Percentiles rank a stretch among this genome's conserved stretches.
phyloP scores from a whole-genome alignment of 129 eudicot genomes.

The Flaveria brownii region DNA sequence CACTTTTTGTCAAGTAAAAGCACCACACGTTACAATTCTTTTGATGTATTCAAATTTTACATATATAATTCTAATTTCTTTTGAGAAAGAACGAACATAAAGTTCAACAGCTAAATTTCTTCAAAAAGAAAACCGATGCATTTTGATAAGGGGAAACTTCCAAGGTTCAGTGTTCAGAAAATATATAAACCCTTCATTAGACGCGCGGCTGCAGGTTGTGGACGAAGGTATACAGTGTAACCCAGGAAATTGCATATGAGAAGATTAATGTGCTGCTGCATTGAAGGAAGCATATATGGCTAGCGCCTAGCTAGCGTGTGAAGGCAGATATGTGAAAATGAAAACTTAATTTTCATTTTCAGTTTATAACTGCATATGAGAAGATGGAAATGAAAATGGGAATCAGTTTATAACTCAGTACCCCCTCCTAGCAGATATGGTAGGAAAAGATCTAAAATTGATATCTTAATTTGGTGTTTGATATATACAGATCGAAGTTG shows the following conservation, averaged over 20 bases:
- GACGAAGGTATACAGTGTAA: conserved; percentile 48
- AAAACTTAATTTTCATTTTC: too few species aligned
- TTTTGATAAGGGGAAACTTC: conserved; percentile 33
- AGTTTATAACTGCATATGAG: too few species aligned
- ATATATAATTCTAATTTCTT: too few species aligned
- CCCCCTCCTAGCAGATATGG: conserved; percentile 10
- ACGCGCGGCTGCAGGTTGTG: conserved; percentile 53
- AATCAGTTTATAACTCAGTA: too few species aligned
- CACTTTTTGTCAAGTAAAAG: too few species aligned
- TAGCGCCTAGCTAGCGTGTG: conserved; percentile 62
- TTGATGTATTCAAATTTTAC: too few species aligned
- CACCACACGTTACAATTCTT: too few species aligned
- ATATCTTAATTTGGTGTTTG: conserved; percentile 49
- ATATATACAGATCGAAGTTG: conserved; percentile 36
- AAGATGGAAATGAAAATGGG: too few species aligned
- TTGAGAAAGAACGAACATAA: too few species aligned
- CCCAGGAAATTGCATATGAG: conserved; percentile 83
- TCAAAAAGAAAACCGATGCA: conserved; percentile 15
- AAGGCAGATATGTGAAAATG: conserved; percentile 71
- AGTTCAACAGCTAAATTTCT: conserved; percentile 15
- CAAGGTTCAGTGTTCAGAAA: conserved; percentile 39
- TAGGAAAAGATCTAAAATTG: conserved; percentile 42
- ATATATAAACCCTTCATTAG: conserved; percentile 40
- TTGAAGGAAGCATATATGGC: conserved; percentile 77
- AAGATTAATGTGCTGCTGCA: conserved; percentile 64